phyloP scores from a whole-genome alignment of 495 filamentous ascomycete species.

The Hamigera avellanea region DNA sequence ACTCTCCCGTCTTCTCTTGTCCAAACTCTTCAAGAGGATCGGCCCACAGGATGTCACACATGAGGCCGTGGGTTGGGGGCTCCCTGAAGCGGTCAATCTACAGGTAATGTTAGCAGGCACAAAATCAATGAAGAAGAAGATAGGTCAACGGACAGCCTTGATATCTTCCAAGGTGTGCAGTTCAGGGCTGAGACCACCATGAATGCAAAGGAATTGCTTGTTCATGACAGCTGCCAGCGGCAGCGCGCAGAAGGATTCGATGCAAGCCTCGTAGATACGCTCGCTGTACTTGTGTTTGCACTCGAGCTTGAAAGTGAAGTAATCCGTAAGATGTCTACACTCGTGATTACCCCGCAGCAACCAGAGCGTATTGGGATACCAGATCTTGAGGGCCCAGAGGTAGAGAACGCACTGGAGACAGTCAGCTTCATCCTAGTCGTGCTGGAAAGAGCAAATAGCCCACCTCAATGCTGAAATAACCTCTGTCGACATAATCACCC shows the following conservation, averaged over 20 bases:
- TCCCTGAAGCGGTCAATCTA: slow-evolving; percentile 97
- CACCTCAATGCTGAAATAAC: slow-evolving; percentile 97
- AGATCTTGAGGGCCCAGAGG: slow-evolving; percentile 96
- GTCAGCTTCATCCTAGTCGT: slow-evolving; percentile 5
- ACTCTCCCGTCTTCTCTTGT: slow-evolving; percentile 94
- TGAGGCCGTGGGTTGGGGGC: slow-evolving; percentile 91
- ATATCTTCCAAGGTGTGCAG: slow-evolving; percentile 91
- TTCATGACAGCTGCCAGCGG: slow-evolving; percentile 98
- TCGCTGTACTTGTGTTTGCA: slow-evolving; percentile 99
- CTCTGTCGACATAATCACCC: slow-evolving; percentile 94
- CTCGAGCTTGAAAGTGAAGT: slow-evolving; percentile 99
- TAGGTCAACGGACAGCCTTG: slow-evolving; percentile 51
- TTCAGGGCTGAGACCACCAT: slow-evolving; percentile 91
- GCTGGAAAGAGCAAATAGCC: slow-evolving; percentile 2
- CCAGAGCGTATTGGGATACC: slow-evolving; percentile 97
- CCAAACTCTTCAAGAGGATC: slow-evolving; percentile 99
- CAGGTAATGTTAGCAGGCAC: neutral
- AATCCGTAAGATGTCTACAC: slow-evolving; percentile 96
- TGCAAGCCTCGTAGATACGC: slow-evolving; percentile 91
- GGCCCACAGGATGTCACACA: slow-evolving; percentile 99
- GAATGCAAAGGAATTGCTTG: slow-evolving; percentile 98
- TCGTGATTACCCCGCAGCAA: slow-evolving; percentile 95
- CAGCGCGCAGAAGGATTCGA: slow-evolving; percentile 92
- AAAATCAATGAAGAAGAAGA: neutral
- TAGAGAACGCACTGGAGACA: slow-evolving; percentile 72